Base-by-base conservation (phyloP, 2,329 filamentous ascomycete species). In the Trichothecium sympodiale region DNA sequence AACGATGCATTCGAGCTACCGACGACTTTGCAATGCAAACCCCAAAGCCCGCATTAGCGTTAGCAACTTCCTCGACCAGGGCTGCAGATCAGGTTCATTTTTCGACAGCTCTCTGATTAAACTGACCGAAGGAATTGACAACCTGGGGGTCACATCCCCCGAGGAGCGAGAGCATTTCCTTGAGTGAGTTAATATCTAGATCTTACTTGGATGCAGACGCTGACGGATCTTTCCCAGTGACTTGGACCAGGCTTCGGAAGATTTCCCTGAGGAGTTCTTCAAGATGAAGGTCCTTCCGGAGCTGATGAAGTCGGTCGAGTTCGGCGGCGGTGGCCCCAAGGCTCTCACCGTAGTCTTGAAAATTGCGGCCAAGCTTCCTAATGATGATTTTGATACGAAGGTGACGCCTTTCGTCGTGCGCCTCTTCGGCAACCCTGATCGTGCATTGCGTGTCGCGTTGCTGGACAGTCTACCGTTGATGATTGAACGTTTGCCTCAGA, bases 201-300 rank as follows among this genome's bases (percentile, higher is more conserved):
- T 17, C 20, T 7, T 20, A 3, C 3, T 5, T 4, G 13, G 6
- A 9, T 3, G 25, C 20, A 3, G 76, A 8, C 9, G 12, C 8
- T 8, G 41, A 42, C 52, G 63, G 33, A 46, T 42, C 71, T 6
- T 12, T 67, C 45, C 10, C 29, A 71, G 67, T 37, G 85, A 94
- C 50, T 72, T 98, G 5, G 86, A 94, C 45, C 71, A 83, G 40
- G 70, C 95, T 5, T 82, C 86, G 0, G 86, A 95, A 46, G 88
- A 98, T 56, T 95, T 96, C 42, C 91, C 91, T 0, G 89, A 95
- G 52, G 91, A 96, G 40, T 98, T 94, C 57, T 94, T 96, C 68
- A 94, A 93, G 54, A 83, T 94, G 71, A 98, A 96, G 52, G 78
- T 98, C 4, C 68, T 98, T 8, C 91, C 91, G 0, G 91, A 98